phyloP scores from a whole-genome alignment of 2,329 filamentous ascomycete species.

The Colletotrichum sp. region DNA sequence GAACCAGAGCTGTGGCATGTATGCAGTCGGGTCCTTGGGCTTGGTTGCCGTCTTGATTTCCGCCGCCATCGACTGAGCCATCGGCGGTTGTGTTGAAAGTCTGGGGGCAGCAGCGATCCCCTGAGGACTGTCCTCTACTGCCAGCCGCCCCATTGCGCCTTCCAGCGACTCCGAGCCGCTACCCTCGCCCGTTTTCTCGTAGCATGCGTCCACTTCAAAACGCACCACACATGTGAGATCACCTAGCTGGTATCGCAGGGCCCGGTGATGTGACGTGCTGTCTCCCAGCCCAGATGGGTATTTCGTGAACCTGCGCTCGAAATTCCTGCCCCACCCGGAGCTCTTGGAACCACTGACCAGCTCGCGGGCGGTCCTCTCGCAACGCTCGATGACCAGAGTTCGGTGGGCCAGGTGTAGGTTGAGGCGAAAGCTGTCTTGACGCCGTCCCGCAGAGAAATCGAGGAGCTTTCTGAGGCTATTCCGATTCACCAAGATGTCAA shows the following conservation, averaged over 20 bases:
- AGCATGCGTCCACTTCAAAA: background rate
- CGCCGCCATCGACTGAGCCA: constrained; percentile 17
- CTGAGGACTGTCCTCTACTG: background rate
- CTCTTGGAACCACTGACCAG: background rate
- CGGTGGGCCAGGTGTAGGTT: background rate
- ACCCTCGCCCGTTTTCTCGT: background rate
- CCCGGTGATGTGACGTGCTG: background rate
- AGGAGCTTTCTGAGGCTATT: constrained; percentile 3
- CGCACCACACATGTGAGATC: background rate
- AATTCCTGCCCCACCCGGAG: background rate
- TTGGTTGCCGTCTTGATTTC: constrained; percentile 24
- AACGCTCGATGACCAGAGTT: background rate
- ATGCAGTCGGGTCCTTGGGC: background rate
- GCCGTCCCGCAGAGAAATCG: background rate
- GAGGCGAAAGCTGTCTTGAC: background rate
- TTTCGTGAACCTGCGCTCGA: background rate
- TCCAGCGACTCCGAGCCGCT: background rate
- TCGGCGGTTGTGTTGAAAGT: background rate
- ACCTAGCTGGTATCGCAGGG: background rate
- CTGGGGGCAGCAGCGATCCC: background rate
- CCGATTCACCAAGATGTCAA: background rate
- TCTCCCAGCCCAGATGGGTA: background rate
- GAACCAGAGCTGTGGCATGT: constrained; percentile 31
- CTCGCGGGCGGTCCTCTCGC: background rate
- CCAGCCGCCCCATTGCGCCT: background rate